Evolutionary conservation across 2,329 filamentous ascomycete genomes (phyloP).

Genomic region (Myriosclerotinia curreyana): DNA sequence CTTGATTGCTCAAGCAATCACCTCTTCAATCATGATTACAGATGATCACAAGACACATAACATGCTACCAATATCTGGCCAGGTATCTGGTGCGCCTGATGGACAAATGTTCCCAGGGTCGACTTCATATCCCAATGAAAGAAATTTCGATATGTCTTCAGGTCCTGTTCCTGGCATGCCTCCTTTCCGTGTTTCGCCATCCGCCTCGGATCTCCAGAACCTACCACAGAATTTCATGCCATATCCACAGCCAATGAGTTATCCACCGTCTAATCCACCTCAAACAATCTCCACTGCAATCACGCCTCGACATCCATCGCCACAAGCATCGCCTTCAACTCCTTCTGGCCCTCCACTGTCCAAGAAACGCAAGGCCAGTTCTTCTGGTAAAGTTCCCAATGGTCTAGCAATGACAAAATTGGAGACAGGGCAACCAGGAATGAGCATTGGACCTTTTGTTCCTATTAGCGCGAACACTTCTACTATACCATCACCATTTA

Average conservation of each 20-base stretch:
- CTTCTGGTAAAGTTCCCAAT: constrained; percentile 65
- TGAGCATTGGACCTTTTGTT: constrained; percentile 40
- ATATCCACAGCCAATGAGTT: constrained; percentile 32
- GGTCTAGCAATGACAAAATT: constrained; percentile 79
- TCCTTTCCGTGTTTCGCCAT: constrained; percentile 56
- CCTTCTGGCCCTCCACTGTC: constrained; percentile 63
- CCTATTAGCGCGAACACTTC: constrained; percentile 39
- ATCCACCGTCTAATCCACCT: constrained; percentile 40
- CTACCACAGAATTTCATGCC: constrained; percentile 51
- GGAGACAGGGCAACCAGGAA: constrained; percentile 51
- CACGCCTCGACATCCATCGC: constrained; percentile 62
- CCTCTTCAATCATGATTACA: constrained; percentile 90
- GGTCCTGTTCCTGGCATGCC: constrained; percentile 39
- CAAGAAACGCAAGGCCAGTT: constrained; percentile 81
- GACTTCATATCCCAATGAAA: constrained; percentile 42
- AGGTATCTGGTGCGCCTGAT: constrained; percentile 38
- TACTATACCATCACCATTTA: constrained; percentile 52
- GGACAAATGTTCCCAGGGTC: constrained; percentile 43
- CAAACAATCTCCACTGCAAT: constrained; percentile 46
- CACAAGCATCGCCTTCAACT: constrained; percentile 65
- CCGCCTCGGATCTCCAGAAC: constrained; percentile 60
- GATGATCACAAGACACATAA: constrained; percentile 92
- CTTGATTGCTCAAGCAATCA: constrained; percentile 79
- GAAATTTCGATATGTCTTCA: constrained; percentile 32
- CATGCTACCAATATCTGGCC: constrained; percentile 41